phyloP scores from a whole-genome alignment of 106 monocot species.

The Dendrobium officinale region DNA sequence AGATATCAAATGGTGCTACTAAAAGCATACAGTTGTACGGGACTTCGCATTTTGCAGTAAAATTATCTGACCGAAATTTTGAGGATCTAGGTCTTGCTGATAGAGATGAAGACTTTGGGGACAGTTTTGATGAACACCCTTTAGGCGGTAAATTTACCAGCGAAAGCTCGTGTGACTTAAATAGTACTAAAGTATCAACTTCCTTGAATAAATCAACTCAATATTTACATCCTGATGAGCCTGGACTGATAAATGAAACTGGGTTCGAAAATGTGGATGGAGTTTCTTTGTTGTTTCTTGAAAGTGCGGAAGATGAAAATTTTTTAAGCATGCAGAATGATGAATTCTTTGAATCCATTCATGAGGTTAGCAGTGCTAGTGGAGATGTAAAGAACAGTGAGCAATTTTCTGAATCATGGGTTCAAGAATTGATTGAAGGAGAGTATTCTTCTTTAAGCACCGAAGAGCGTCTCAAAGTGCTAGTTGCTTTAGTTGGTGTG shows the following conservation, averaged over 20 bases:
- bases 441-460: slow-evolving; percentile 83
- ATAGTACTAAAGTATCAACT: slow-evolving; percentile 8
- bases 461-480: slow-evolving; percentile 83
- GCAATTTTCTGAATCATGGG: slow-evolving; percentile 59
- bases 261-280: neutral
- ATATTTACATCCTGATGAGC: slow-evolving; percentile 5
- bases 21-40: slow-evolving; percentile 76
- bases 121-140: slow-evolving; percentile 75
- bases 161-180: slow-evolving; percentile 18
- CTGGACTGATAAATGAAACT: slow-evolving; percentile 11
- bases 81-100: slow-evolving; percentile 64
- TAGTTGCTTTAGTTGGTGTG: slow-evolving; percentile 73
- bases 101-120: slow-evolving; percentile 78
- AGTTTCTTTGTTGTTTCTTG: slow-evolving; percentile 2
- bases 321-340: slow-evolving; percentile 53
- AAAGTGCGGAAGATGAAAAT: slow-evolving; percentile 6
- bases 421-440: slow-evolving; percentile 69
- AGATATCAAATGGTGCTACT: slow-evolving; percentile 59
- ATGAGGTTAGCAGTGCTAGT: neutral
- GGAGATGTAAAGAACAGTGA: neutral
- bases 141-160: slow-evolving; percentile 43
- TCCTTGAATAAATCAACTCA: slow-evolving; percentile 15
- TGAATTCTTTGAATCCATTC: slow-evolving; percentile 31
- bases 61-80: slow-evolving; percentile 63
- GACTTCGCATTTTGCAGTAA: slow-evolving; percentile 68